Base-by-base conservation (phyloP, 73 alveolate genomes). In the Paramecium primaurelia region DNA sequence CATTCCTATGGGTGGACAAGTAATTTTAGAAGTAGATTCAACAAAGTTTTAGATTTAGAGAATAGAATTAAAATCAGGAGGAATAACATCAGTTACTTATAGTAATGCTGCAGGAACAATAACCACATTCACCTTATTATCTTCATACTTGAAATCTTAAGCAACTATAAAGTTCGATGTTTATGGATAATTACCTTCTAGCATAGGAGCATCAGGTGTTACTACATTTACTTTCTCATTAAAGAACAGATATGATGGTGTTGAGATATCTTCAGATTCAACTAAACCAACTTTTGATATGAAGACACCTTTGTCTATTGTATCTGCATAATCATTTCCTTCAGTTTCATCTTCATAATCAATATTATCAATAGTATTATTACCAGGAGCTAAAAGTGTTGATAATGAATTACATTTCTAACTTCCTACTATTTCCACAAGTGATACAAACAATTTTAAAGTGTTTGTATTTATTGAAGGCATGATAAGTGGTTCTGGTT, bases 31-130 rank as follows among this genome's bases (percentile, higher is more conserved):
- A 11, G 8, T 26, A 60, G 83, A 60, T 60, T 4, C 83, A 11
- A 60, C 83, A 30, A 60, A 25, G 9, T 60, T 60, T 60, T 30
- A 25, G 44, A 10, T 34, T 2, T 34, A 20, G 8, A 60, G 83
- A 60, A 60, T 60, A 6, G 83, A 60, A 60, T 25, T 60, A 34
- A 60, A 60, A 60, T 60, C 83, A 60, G 83, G 83, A 30, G 83
- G 83, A 60, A 60, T 60, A 60, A 60, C 83, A 18, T 60, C 83
- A 30, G 83, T 60, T 2, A 22, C 28, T 6, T 30, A 26, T 6
- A 25, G 47, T 9, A 30, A 26, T 60, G 83, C 44, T 25, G 44
- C 44, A 11, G 83, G 83, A 60, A 9, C 83, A 9, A 4, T 18
- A 9, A 60, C 38, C 18, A 60, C 83, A 10, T 60, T 60, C 45